phyloP scores from a whole-genome alignment of 495 filamentous ascomycete genomes.

The Aspergillus bridgeri region DNA sequence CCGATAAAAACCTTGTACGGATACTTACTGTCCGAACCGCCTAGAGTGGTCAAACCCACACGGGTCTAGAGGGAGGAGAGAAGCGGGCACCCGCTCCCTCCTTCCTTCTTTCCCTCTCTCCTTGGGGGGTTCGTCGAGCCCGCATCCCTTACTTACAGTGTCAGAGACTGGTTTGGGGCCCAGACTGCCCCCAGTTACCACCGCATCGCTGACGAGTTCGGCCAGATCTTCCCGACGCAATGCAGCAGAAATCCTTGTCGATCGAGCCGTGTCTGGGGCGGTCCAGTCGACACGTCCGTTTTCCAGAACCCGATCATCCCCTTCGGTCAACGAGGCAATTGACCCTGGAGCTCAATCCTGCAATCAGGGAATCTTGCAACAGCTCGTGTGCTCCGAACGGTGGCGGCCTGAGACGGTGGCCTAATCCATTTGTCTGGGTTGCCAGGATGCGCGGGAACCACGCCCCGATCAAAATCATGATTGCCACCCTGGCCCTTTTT shows the following conservation, averaged over 20 bases:
- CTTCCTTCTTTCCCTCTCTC: neutral
- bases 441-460: neutral
- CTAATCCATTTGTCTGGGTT: neutral
- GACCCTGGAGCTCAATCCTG: neutral
- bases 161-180: slow-evolving; percentile 9
- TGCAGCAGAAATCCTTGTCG: slow-evolving; percentile 17
- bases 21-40: neutral
- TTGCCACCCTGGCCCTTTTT: neutral
- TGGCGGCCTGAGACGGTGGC: neutral
- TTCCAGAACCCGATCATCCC: slow-evolving; percentile 24
- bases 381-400: slow-evolving; percentile 2
- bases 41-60: neutral
- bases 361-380: slow-evolving; percentile 2
- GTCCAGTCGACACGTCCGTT: slow-evolving; percentile 16
- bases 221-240: slow-evolving; percentile 10
- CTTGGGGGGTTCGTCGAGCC: slow-evolving; percentile 4
- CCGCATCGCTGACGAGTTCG: slow-evolving; percentile 6
- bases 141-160: slow-evolving; percentile 23
- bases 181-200: neutral
- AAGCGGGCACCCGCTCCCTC: neutral
- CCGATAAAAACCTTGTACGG: neutral
- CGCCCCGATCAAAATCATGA: neutral
- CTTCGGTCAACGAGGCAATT: slow-evolving; percentile 18
- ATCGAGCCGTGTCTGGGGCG: slow-evolving; percentile 11
- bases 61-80: no score